These are phyloP conservation scores for Actinomortierella ambigua DNA, from an alignment of 371 early-diverging fungal species.

Conservation along the genomic window DNA sequence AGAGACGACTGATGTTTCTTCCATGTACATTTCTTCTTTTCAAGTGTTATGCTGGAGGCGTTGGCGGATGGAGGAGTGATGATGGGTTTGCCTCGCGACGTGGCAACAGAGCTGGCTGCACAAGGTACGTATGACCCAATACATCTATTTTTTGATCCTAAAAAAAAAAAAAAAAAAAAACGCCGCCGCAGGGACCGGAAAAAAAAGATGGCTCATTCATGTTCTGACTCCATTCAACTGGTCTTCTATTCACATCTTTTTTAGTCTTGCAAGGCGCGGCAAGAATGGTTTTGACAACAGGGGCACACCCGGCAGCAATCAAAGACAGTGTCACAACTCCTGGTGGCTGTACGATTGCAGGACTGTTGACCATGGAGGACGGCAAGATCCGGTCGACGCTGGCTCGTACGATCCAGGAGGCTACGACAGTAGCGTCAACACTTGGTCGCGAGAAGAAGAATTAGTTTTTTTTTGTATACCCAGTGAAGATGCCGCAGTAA, in stretches of 20 bases:
- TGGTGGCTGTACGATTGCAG: constrained; percentile 63
- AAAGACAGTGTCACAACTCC: constrained; percentile 63
- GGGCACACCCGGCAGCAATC: constrained; percentile 56
- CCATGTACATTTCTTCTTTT: not conserved
- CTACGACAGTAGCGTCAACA: constrained; percentile 53
- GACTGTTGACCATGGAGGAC: constrained; percentile 60
- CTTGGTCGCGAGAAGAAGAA: constrained; percentile 50
- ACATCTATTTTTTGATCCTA: not conserved
- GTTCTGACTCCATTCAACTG: too few relatives aligned
- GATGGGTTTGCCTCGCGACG: constrained; percentile 59
- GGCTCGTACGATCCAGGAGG: constrained; percentile 60
- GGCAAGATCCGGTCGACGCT: constrained; percentile 58
- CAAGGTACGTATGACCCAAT: constrained; percentile 40
- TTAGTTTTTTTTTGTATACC: too few relatives aligned
- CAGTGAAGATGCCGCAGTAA: too few relatives aligned
- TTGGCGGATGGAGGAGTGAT: constrained; percentile 61
- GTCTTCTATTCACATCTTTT: too few relatives aligned
- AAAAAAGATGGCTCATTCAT: too few relatives aligned
- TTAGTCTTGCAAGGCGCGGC: constrained; percentile 58
- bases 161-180: not conserved
- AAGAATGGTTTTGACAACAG: constrained; percentile 54
- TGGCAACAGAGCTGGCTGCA: constrained; percentile 55
- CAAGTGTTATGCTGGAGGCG: constrained; percentile 59
- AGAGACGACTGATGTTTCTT: not conserved
- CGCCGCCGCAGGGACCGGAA: not conserved